These are phyloP conservation scores for Saturnispora hagleri DNA, from an alignment of 805 yeast species.

Conservation along the genomic window DNA sequence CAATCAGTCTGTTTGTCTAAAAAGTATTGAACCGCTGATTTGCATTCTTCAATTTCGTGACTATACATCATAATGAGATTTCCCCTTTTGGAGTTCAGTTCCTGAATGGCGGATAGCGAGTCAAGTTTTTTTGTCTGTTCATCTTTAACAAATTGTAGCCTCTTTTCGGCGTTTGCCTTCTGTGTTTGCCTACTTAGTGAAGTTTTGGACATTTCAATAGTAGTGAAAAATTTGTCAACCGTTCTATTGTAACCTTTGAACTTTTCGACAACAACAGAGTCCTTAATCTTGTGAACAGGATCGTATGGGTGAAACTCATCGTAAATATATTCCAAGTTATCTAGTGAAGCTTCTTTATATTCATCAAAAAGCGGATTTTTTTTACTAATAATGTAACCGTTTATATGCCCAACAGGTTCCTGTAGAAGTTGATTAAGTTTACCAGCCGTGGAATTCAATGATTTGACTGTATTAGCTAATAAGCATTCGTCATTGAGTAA, in stretches of 20 bases:
- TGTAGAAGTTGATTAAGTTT: conserved; percentile 33
- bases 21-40: conserved; percentile 52
- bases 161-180: conserved; percentile 63
- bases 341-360: conserved; percentile 29
- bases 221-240: conserved; percentile 75
- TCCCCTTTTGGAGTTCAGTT: conserved; percentile 57
- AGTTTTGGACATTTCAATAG: conserved; percentile 72
- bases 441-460: conserved; percentile 39
- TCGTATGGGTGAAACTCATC: conserved; percentile 50
- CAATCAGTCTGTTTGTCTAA: conserved; percentile 88
- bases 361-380: conserved; percentile 42
- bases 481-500: conserved; percentile 24
- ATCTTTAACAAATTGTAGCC: conserved; percentile 62
- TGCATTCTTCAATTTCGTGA: conserved; percentile 63
- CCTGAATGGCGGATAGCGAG: conserved; percentile 54
- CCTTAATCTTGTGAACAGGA: conserved; percentile 30
- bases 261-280: conserved; percentile 30
- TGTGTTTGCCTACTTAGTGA: conserved; percentile 68
- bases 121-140: conserved; percentile 68
- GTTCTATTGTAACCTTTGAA: conserved; percentile 69
- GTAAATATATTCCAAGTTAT: conserved; percentile 32
- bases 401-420: conserved; percentile 27
- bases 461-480: conserved; percentile 27
- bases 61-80: conserved; percentile 63
- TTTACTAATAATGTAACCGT: conserved; percentile 59